Base-by-base conservation (phyloP, 768 basidiomycete species). In the Exsudoporus frostii region DNA sequence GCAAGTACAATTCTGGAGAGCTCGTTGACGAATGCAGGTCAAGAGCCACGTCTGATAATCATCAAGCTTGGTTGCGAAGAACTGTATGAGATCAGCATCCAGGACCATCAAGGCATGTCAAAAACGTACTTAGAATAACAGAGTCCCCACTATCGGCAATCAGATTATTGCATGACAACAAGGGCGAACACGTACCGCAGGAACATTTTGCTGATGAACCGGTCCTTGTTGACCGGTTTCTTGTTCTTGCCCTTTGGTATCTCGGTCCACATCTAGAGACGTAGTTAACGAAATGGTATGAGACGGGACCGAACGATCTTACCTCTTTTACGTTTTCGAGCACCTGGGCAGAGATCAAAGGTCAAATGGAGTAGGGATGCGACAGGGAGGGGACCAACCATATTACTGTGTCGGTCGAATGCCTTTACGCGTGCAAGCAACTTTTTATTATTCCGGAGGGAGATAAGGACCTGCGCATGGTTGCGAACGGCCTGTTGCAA, bases 181-280 rank as follows among this genome's bases (percentile, higher is more conserved):
- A 29, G 27, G 27, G 2, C 9, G 27, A 15, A 22, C 34, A 71
- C 84, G 47, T 64, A 89, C 90, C 92, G 82, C 56, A 98, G 74
- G 74, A 96, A 98, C 93, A 99, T 96, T 76, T 98, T 99, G 71
- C 93, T 96, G 71, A 99, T 96, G 77, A 98, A 99, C 44, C 97
- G 83, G 73, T 98, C 97, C 74, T 98, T 98, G 79, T 98, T 98
- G 51, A 98, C 86, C 7, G 97, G 92, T 68, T 98, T 98, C 78
- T 97, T 98, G 68, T 93, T 93, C 76, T 98, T 98, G 37, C 93
- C 94, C 73, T 98, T 98, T 19, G 97, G 97, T 43, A 86, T 72
- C 71, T 99, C 97, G 20, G 95, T 98, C 97, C 97, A 98, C 96
- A 98, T 98, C 93, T 99, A 56, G 32, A 54, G 45, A 58, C 7